Conservation (phyloP, 371 early-diverging fungal genomes). For the Mucor velutinosus region DNA sequence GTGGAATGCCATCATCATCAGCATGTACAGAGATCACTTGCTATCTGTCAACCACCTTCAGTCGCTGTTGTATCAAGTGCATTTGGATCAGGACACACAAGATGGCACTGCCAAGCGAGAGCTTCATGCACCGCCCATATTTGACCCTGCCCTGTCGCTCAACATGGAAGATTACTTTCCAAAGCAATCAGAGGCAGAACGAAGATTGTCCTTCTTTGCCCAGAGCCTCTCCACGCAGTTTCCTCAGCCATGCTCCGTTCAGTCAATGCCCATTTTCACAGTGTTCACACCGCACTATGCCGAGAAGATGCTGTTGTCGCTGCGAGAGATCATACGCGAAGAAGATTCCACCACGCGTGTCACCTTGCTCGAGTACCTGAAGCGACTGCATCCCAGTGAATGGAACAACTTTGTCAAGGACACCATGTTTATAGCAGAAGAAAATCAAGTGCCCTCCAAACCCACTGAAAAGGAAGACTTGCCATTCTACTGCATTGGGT, state of each 20-base stretch:
- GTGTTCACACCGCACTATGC: slow-evolving; percentile 92
- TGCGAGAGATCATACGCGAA: slow-evolving; percentile 86
- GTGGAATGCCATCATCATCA: slow-evolving; percentile 88
- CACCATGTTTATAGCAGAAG: slow-evolving; percentile 82
- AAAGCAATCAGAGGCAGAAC: slow-evolving; percentile 77
- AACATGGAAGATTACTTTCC: slow-evolving; percentile 74
- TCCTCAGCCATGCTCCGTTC: slow-evolving; percentile 80
- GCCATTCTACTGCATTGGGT: slow-evolving; percentile 84
- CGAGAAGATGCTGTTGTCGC: slow-evolving; percentile 83
- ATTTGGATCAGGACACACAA: slow-evolving; percentile 32
- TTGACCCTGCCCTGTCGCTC: slow-evolving; percentile 63
- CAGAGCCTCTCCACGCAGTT: slow-evolving; percentile 83
- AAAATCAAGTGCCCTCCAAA: slow-evolving; percentile 28
- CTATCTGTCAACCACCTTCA: slow-evolving; percentile 78
- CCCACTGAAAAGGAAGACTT: slow-evolving; percentile 71
- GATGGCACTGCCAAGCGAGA: slow-evolving; percentile 36
- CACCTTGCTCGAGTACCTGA: slow-evolving; percentile 84
- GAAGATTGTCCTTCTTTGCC: slow-evolving; percentile 87
- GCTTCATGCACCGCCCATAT: slow-evolving; percentile 80
- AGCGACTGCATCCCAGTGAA: slow-evolving; percentile 80
- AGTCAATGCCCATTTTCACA: slow-evolving; percentile 85
- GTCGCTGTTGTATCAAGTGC: slow-evolving; percentile 76
- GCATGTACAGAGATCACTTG: slow-evolving; percentile 86
- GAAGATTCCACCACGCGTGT: slow-evolving; percentile 83
- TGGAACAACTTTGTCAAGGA: slow-evolving; percentile 93